Evolutionary conservation across 345 rosid genomes (phyloP).

Genomic region (Corchorus capsularis): DNA sequence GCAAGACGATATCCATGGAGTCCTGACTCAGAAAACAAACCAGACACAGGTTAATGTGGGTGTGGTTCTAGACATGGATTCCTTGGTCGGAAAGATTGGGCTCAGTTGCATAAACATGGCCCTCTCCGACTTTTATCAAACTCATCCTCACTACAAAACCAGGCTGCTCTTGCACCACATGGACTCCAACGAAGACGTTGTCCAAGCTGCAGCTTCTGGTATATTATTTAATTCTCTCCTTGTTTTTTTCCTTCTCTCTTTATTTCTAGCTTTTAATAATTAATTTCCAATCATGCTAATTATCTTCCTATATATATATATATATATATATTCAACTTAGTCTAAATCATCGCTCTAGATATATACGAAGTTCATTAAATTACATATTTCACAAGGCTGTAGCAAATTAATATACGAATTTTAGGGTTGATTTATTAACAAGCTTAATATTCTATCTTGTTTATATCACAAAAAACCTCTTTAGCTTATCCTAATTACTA

Average conservation of each 20-base stretch:
- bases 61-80: conserved; percentile 34
- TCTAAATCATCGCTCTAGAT: too few relatives aligned
- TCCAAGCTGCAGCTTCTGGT: conserved; percentile 41
- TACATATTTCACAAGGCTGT: too few relatives aligned
- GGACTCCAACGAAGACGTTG: conserved; percentile 33
- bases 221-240: background rate
- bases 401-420: too few relatives aligned
- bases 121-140: conserved; percentile 31
- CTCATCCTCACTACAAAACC: conserved; percentile 27
- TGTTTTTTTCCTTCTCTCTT: background rate
- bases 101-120: conserved; percentile 39
- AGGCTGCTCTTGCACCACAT: conserved; percentile 23
- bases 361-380: too few relatives aligned
- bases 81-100: conserved; percentile 16
- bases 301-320: background rate
- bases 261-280: too few relatives aligned
- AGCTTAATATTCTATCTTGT: too few relatives aligned
- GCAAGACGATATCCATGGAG: too few relatives aligned
- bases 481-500: too few relatives aligned
- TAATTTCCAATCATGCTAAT: too few relatives aligned
- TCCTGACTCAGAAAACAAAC: background rate
- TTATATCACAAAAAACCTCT: too few relatives aligned
- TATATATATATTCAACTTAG: too few relatives aligned
- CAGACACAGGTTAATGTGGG: conserved; percentile 30
- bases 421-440: too few relatives aligned